Evolutionary conservation across 208 protist species (phyloP).

Genomic region (Lotmaria passim): DNA sequence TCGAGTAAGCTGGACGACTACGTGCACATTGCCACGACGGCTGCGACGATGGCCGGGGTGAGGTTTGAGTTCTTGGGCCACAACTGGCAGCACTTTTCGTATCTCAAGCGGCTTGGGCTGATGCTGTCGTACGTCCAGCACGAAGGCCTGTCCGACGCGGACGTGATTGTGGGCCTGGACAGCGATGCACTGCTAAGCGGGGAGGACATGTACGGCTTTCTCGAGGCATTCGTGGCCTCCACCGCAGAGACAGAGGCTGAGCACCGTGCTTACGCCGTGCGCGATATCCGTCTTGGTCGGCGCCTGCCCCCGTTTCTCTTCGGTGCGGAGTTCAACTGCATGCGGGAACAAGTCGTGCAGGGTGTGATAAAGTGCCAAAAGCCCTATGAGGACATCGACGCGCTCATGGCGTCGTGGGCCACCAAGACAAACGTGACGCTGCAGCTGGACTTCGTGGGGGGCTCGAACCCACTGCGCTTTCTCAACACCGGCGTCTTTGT

Average conservation of each 20-base stretch:
- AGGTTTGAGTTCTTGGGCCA: conserved; percentile 9
- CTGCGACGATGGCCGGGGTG: conserved; percentile 21
- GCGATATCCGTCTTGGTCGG: conserved; percentile 10
- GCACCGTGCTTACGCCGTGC: conserved; percentile 12
- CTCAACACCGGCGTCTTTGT: conserved; percentile 16
- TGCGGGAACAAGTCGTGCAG: conserved; percentile 7
- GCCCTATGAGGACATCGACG: not conserved
- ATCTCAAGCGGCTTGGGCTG: conserved; percentile 1
- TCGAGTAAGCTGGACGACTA: conserved; percentile 13
- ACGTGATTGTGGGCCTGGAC: conserved; percentile 20
- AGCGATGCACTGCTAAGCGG: conserved; percentile 16
- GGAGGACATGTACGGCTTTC: conserved; percentile 15
- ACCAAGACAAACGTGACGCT: conserved; percentile 1
- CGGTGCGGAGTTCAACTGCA: conserved; percentile 10
- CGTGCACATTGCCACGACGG: conserved; percentile 19
- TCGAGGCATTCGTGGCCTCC: conserved; percentile 18
- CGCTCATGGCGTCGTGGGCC: not conserved
- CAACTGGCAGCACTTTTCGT: conserved; percentile 10
- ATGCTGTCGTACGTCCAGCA: conserved; percentile 16
- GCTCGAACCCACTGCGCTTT: not conserved
- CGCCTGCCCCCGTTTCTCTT: conserved; percentile 9
- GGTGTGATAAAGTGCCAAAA: not conserved
- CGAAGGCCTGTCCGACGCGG: conserved; percentile 14
- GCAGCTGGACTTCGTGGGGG: not conserved
- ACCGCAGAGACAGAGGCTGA: conserved; percentile 10